phyloP scores from a whole-genome alignment of 768 basidiomycete genomes.

The Sarcomyxa edulis region DNA sequence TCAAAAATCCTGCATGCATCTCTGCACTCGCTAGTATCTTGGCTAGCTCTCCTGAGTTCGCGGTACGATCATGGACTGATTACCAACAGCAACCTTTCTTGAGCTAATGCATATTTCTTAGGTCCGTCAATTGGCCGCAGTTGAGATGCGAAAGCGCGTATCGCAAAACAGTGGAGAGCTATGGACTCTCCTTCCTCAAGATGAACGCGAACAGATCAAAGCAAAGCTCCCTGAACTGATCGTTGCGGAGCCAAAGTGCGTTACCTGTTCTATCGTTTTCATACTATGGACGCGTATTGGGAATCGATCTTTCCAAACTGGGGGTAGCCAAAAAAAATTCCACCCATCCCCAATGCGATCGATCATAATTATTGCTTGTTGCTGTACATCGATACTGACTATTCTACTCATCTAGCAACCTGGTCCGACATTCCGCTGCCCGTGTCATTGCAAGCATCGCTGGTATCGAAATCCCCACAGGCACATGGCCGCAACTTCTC shows the following conservation, averaged over 20 bases:
- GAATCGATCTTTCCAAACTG: neutral
- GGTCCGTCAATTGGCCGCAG: constrained; percentile 96
- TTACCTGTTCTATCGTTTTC: constrained; percentile 8
- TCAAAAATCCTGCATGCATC: constrained; percentile 88
- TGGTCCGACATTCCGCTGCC: constrained; percentile 89
- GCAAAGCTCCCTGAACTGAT: constrained; percentile 72
- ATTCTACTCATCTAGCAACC: constrained; percentile 50
- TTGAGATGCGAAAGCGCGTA: constrained; percentile 94
- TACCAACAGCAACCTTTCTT: constrained; percentile 6
- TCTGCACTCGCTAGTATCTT: constrained; percentile 86
- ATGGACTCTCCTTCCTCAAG: constrained; percentile 69
- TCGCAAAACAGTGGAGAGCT: constrained; percentile 71
- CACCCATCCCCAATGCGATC: too few relatives aligned
- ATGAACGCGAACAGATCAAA: constrained; percentile 81
- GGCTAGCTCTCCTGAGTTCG: constrained; percentile 75
- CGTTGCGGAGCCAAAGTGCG: constrained; percentile 73
- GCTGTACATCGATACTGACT: too few relatives aligned
- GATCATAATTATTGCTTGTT: too few relatives aligned
- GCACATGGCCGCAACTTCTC: constrained; percentile 82
- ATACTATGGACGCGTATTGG: constrained; percentile 3
- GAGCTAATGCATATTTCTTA: constrained; percentile 24
- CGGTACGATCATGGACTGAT: constrained; percentile 45
- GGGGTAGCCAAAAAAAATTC: too few relatives aligned
- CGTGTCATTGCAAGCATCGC: constrained; percentile 94
- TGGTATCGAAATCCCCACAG: constrained; percentile 73